These are phyloP conservation scores for Cyberlindnera japonica DNA, from an alignment of 805 yeast species.

Conservation along the genomic window DNA sequence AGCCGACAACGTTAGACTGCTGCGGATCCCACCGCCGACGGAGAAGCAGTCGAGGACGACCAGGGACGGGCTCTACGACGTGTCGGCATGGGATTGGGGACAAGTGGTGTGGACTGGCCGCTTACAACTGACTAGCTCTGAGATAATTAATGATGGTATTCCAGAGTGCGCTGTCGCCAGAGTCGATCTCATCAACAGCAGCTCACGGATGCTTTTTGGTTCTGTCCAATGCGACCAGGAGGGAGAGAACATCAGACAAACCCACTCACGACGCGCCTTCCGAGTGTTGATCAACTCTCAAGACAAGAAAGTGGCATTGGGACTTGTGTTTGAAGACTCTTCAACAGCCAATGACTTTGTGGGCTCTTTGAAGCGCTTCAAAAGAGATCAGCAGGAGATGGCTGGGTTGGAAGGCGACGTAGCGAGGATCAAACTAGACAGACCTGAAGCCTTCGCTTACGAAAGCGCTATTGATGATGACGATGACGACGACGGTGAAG, in stretches of 20 bases:
- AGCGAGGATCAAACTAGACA: background rate
- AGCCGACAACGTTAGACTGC: conserved; percentile 11
- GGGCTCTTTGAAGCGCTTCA: conserved; percentile 4
- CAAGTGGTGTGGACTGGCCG: conserved; percentile 35
- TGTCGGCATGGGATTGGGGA: conserved; percentile 30
- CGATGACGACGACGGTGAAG: conserved; percentile 6
- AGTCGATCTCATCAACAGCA: background rate
- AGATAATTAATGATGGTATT: conserved; percentile 7
- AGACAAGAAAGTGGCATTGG: conserved; percentile 35
- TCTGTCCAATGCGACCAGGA: conserved; percentile 30
- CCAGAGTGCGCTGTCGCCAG: background rate
- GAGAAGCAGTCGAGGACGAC: background rate
- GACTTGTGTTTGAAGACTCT: conserved; percentile 35
- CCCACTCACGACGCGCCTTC: conserved; percentile 28
- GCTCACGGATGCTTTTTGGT: conserved; percentile 30
- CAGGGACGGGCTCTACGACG: conserved; percentile 10
- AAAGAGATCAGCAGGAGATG: conserved; percentile 1
- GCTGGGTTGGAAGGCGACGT: background rate
- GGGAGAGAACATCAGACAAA: conserved; percentile 29
- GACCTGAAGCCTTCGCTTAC: background rate
- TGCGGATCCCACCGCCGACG: conserved; percentile 19
- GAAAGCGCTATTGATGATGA: conserved; percentile 1
- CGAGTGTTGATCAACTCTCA: conserved; percentile 33
- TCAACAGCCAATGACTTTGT: conserved; percentile 12
- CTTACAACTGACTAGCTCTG: conserved; percentile 29